Evolutionary conservation across 2,329 filamentous ascomycete genomes (phyloP).

Genomic region (Fusarium verticillioides): DNA sequence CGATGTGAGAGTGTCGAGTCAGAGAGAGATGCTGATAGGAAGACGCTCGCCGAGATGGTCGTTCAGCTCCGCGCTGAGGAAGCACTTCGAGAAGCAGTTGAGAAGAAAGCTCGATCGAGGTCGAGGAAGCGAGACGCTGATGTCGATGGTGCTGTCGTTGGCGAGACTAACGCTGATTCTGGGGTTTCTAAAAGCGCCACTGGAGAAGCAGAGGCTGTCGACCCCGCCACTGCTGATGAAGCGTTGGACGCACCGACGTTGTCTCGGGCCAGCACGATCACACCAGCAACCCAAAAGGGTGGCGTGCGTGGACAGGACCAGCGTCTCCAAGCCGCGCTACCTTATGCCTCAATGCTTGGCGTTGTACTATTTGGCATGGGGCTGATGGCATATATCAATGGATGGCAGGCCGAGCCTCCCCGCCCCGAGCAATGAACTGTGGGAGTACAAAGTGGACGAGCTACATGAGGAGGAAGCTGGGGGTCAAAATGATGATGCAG

Average conservation of each 20-base stretch:
- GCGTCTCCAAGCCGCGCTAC: constrained; percentile 65
- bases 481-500: constrained; percentile 15
- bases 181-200: constrained; percentile 33
- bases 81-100: constrained; percentile 58
- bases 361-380: constrained; percentile 85
- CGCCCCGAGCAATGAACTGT: constrained; percentile 48
- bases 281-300: constrained; percentile 55
- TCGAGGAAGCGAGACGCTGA: constrained; percentile 48
- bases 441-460: constrained; percentile 21
- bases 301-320: constrained; percentile 56
- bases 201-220: constrained; percentile 27
- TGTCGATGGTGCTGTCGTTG: constrained; percentile 31
- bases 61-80: constrained; percentile 79
- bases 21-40: constrained; percentile 77
- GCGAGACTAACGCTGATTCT: constrained; percentile 28
- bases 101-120: constrained; percentile 54
- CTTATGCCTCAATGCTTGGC: constrained; percentile 84
- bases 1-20: constrained; percentile 84
- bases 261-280: constrained; percentile 63
- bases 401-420: constrained; percentile 69
- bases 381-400: constrained; percentile 87
- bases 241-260: constrained; percentile 55
- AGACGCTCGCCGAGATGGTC: constrained; percentile 88
- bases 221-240: constrained; percentile 47
- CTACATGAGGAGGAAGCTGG: constrained; percentile 30